Evolutionary conservation across 2,329 filamentous ascomycete genomes (phyloP).

Genomic region (Colletotrichum trifolii): DNA sequence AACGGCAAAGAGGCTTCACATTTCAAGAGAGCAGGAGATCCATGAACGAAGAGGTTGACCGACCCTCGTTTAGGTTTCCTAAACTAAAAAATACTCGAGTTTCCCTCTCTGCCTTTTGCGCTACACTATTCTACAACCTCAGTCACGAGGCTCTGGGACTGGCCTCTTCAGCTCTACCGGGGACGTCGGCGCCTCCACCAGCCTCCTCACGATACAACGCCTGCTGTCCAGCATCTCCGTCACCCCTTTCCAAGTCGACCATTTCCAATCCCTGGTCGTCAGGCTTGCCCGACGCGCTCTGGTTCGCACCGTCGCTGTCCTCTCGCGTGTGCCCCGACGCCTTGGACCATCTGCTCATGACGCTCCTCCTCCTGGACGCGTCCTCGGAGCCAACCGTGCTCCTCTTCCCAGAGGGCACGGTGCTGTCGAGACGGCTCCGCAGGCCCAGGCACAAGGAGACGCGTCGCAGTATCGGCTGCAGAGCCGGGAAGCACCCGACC

Average conservation of each 20-base stretch:
- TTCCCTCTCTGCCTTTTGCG: too few relatives aligned
- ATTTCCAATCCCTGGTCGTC: constrained; percentile 3
- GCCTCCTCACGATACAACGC: too few relatives aligned
- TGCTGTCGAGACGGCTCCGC: constrained; percentile 15
- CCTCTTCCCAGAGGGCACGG: not conserved
- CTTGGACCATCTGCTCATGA: constrained; percentile 1
- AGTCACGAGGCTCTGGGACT: too few relatives aligned
- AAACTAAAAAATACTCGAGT: too few relatives aligned
- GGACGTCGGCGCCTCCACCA: too few relatives aligned
- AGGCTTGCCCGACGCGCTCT: not conserved
- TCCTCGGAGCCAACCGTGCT: not conserved
- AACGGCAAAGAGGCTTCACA: too few relatives aligned
- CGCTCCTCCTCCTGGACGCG: constrained; percentile 1
- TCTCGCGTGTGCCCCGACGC: not conserved
- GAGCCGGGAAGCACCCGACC: constrained; percentile 53
- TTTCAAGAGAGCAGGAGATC: too few relatives aligned
- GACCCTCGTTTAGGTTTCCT: too few relatives aligned
- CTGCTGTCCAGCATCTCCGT: not conserved
- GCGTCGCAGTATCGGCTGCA: constrained; percentile 45
- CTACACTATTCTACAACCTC: too few relatives aligned
- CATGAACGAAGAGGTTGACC: too few relatives aligned
- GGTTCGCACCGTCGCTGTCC: not conserved
- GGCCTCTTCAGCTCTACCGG: too few relatives aligned
- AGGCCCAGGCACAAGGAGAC: constrained; percentile 10
- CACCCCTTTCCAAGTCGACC: constrained; percentile 24